phyloP scores from a whole-genome alignment of 2,329 filamentous ascomycete species.

The Aspergillus terreus region DNA sequence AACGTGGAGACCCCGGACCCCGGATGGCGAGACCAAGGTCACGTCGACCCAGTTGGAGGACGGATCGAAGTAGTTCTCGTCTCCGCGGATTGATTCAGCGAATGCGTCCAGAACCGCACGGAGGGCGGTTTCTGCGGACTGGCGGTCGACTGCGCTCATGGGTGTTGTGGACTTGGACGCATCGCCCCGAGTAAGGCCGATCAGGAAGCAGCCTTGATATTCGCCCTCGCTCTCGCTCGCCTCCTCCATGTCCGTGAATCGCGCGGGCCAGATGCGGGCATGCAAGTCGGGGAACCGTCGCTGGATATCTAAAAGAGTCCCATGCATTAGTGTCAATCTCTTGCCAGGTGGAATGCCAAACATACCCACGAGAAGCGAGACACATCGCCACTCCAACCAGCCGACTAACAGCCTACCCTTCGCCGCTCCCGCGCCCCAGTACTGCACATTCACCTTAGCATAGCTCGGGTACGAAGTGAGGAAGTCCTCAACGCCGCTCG shows the following conservation, averaged over 20 bases:
- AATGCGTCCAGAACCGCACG: slow-evolving; percentile 2
- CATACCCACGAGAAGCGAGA: slow-evolving; percentile 7
- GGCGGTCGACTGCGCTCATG: neutral
- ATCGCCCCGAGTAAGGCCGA: slow-evolving; percentile 1
- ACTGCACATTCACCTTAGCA: slow-evolving; percentile 6
- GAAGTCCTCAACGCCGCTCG: slow-evolving; percentile 3
- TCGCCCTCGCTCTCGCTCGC: neutral
- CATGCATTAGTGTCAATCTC: too few species aligned
- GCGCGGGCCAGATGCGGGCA: slow-evolving; percentile 6
- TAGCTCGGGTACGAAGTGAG: slow-evolving; percentile 1
- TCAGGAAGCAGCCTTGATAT: slow-evolving; percentile 7
- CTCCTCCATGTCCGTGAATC: slow-evolving; percentile 4
- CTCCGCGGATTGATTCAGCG: slow-evolving; percentile 2
- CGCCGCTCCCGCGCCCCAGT: neutral
- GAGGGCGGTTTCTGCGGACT: slow-evolving; percentile 4
- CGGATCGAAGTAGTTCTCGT: slow-evolving; percentile 8
- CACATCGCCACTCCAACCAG: slow-evolving; percentile 8
- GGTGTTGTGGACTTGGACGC: neutral
- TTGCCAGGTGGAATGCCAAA: neutral
- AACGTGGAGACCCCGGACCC: neutral
- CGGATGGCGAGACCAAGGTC: neutral
- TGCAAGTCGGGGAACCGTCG: slow-evolving; percentile 6
- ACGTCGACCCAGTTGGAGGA: slow-evolving; percentile 8
- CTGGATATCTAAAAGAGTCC: slow-evolving; percentile 1
- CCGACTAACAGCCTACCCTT: slow-evolving; percentile 6